Base-by-base conservation (phyloP, 306 rosid species). In the Glycine tomentella region DNA sequence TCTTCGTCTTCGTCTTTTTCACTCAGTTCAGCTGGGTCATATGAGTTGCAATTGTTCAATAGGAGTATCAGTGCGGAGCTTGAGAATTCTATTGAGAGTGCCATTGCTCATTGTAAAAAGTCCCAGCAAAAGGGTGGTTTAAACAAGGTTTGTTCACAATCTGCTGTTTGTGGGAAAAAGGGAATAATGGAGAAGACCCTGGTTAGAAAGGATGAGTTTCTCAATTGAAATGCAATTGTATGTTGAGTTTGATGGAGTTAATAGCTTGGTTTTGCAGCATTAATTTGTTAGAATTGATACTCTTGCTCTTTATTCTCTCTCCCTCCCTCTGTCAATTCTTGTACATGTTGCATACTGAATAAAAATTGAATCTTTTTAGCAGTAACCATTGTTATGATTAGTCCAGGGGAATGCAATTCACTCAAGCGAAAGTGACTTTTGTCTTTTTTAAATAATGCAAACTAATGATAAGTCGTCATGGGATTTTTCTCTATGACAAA, bases 21-120 rank as follows among this genome's bases (percentile, higher is more conserved):
- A 1, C 83, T 90, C 12, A 83, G 88, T 75, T 88, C 93, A 49
- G 83, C 56, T 17, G 74, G 74, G 40, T 69, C 74, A 17, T 46
- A 45, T 4, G 74, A 69, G 36, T 45, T 69, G 74, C 74, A 69
- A 1, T 46, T 69, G 74, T 46, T 69, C 33, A 85, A 84, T 84
- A 87, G 89, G 84, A 87, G 90, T 25, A 77, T 78, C 74, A 86
- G 88, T 46, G 81, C 82, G 8, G 92, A 89, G 74, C 42, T 48
- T 15, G 94, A 91, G 74, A 82, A 77, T 79, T 91, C 94, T 16
- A 82, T 94, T 80, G 90, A 90, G 74, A 94, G 88, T 69, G 97
- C 97, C 8, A 92, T 92, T 16, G 97, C 95, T n/a, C 84, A 91
- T 75, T 91, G 97, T 45, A 92, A 89, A 75, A 86, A 77, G 82